These are phyloP conservation scores for Chalciporus sphaerocephalus DNA, from an alignment of 768 basidiomycete species.

Conservation along the genomic window DNA sequence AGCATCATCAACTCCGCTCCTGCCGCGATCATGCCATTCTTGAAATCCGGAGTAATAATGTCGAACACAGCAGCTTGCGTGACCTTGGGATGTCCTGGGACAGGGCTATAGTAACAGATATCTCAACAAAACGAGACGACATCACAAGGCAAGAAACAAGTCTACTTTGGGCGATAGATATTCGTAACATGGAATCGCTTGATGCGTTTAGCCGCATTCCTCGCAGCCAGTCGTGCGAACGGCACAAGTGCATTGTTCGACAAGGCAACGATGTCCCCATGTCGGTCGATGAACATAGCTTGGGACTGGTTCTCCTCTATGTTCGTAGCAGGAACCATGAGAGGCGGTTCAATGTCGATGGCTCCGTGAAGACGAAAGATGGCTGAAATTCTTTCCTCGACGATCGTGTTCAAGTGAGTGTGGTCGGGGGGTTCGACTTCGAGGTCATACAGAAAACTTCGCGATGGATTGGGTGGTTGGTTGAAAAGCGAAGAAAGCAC, in stretches of 20 bases:
- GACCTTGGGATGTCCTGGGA: slow-evolving; percentile 69
- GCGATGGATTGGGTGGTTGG: slow-evolving; percentile 59
- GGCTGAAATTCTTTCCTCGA: slow-evolving; percentile 68
- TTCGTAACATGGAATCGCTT: slow-evolving; percentile 81
- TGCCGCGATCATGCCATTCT: slow-evolving; percentile 59
- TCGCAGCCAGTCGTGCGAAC: slow-evolving; percentile 80
- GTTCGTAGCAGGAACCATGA: slow-evolving; percentile 71
- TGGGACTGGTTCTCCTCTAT: slow-evolving; percentile 60
- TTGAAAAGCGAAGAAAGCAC: slow-evolving; percentile 77
- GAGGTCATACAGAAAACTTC: slow-evolving; percentile 70
- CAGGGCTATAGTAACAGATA: slow-evolving; percentile 38
- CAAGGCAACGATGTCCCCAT: slow-evolving; percentile 70
- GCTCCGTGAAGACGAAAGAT: slow-evolving; percentile 90
- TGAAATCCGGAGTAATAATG: slow-evolving; percentile 73
- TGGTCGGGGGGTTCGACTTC: slow-evolving; percentile 67
- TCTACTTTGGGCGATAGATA: slow-evolving; percentile 64
- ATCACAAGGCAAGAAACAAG: not conserved
- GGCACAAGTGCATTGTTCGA: slow-evolving; percentile 70
- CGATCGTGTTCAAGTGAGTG: slow-evolving; percentile 64
- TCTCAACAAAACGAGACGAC: slow-evolving; percentile 2
- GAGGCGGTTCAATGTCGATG: slow-evolving; percentile 77
- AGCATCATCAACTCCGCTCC: slow-evolving; percentile 72
- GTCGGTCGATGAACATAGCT: slow-evolving; percentile 74
- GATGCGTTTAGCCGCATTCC: slow-evolving; percentile 60
- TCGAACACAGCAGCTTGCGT: slow-evolving; percentile 78